Evolutionary conservation across 2,329 filamentous ascomycete species (phyloP), one percentile per base, ranked within the genome.

Genomic region (Aspergillus piperis): DNA sequence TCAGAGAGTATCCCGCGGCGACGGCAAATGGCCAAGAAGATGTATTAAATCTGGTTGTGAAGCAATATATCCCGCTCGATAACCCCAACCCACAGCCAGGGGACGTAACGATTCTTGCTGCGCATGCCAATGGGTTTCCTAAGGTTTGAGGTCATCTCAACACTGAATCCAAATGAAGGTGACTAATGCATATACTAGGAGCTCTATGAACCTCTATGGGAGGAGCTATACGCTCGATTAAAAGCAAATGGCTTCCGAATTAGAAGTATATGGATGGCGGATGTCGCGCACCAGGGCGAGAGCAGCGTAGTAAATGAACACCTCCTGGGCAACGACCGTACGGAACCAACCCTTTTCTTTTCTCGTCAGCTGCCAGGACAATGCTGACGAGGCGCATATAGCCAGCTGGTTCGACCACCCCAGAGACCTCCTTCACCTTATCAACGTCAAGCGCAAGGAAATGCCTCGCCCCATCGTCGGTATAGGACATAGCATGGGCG

Each of bases 121-220:
- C 89, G 4, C 93, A 97, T 77, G 94, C 92, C 53, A 97, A 97
- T 79, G 94, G 89, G 10, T 96, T 97, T 67, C 90, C 91, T 10
- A 98, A 97, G 83, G 90, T 90, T 74, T 57, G 62, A 19, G 8
- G 17, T 19, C 8, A 4, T 27, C 25, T 10, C 47, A 17, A 2
- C 5, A 3, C 7, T 7, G 13, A 25, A 32, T 13, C 11, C 7
- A 8, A n/a, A 2, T 5, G 42, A 2, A 19, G 1, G 25, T 11
- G 39, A 7, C 60, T 66, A 38, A 68, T 59, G 5, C 15, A 30
- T 39, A 42, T 10, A 3, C 13, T 64, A 92, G 90, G 94, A 98
- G 81, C 78, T 97, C 2, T 97, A 97, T 72, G 93, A 97, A 70
- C 90, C 94, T 0, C 80, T 97, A 0, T 97, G 92, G 90, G 91